Evolutionary conservation across 257 asterid species (phyloP).

Genomic region (Solanum dulcamara): DNA sequence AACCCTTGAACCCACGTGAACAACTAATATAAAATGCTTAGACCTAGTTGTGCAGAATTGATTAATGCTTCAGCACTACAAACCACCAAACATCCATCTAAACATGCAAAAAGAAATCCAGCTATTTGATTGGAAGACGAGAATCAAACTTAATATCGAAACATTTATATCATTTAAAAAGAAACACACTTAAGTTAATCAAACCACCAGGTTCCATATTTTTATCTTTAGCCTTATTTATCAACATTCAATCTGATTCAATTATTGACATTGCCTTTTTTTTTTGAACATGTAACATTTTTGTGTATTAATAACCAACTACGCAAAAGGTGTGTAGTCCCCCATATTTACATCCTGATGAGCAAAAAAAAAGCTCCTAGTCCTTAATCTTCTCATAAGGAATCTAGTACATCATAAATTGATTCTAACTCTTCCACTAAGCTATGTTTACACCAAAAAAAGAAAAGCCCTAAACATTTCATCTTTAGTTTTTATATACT

Average conservation of each 20-base stretch:
- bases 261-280: not conserved
- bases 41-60: not conserved
- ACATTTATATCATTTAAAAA: not conserved
- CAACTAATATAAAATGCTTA: not conserved
- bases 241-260: not conserved
- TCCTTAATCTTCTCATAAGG: no score
- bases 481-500: no score
- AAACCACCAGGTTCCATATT: not conserved
- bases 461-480: no score
- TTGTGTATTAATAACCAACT: no score
- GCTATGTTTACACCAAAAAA: no score
- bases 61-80: not conserved
- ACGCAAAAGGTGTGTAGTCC: no score
- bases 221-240: not conserved
- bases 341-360: no score
- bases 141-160: not conserved
- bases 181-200: not conserved
- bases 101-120: not conserved
- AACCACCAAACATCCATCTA: not conserved
- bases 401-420: no score
- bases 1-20: not conserved
- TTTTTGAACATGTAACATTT: no score
- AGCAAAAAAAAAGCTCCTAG: no score
- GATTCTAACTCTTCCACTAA: no score
- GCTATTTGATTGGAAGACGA: not conserved